Conservation (phyloP, 2,329 filamentous ascomycete species). For the Achaetomium macrosporum region DNA sequence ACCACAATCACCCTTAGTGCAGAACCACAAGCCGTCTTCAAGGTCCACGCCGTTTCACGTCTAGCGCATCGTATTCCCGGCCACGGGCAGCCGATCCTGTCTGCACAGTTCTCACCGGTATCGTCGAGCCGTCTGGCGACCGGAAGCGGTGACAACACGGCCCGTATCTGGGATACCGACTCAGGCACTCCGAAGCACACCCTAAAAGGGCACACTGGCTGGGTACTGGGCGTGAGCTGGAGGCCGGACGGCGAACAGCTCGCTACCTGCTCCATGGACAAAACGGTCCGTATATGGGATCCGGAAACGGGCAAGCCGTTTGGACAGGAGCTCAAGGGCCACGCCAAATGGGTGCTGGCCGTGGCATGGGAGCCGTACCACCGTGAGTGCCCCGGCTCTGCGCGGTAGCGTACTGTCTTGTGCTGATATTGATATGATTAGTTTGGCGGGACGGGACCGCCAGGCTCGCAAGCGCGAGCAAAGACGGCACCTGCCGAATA, state of each 20-base stretch:
- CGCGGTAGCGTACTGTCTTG: too few relatives aligned
- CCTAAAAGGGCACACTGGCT: slow-evolving; percentile 78
- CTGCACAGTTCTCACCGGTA: slow-evolving; percentile 77
- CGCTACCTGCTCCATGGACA: slow-evolving; percentile 90
- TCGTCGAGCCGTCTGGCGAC: slow-evolving; percentile 75
- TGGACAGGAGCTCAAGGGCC: slow-evolving; percentile 71
- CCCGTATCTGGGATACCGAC: slow-evolving; percentile 89
- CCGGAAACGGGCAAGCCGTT: slow-evolving; percentile 70
- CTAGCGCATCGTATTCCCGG: slow-evolving; percentile 85
- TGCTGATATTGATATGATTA: neutral
- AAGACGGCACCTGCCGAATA: slow-evolving; percentile 80
- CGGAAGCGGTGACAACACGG: slow-evolving; percentile 85
- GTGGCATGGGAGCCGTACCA: slow-evolving; percentile 94
- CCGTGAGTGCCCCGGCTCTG: slow-evolving; percentile 22
- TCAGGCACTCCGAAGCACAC: slow-evolving; percentile 86
- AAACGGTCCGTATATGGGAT: slow-evolving; percentile 85
- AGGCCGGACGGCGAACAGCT: slow-evolving; percentile 75
- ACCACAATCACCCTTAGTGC: slow-evolving; percentile 45
- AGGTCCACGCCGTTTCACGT: slow-evolving; percentile 84
- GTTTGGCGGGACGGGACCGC: slow-evolving; percentile 67
- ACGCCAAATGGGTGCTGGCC: slow-evolving; percentile 82
- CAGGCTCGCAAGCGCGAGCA: slow-evolving; percentile 78
- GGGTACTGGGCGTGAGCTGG: slow-evolving; percentile 85
- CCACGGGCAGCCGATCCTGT: slow-evolving; percentile 85
- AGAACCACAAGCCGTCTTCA: slow-evolving; percentile 85